Percentiles rank a stretch among this genome's conserved stretches.
These are phyloP conservation scores for Jacaranda mimosifolia DNA, from an alignment of 257 asterid genomes.

Conservation along the genomic window DNA sequence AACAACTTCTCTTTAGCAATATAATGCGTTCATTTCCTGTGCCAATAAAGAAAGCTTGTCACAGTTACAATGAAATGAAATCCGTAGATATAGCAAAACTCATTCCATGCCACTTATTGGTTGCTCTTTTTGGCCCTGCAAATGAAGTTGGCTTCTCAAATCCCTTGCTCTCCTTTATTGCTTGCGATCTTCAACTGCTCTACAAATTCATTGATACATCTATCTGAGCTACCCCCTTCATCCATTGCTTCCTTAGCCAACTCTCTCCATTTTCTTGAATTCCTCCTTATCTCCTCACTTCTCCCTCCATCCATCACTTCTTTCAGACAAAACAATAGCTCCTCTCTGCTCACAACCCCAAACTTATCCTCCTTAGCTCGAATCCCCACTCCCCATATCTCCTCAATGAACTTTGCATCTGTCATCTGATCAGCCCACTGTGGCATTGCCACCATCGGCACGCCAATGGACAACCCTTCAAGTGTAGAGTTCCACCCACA, in stretches of 20 bases:
- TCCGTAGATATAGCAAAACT: too few species aligned
- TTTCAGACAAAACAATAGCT: slow-evolving; percentile 52
- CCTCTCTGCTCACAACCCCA: slow-evolving; percentile 61
- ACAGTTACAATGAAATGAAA: too few species aligned
- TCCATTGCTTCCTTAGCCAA: slow-evolving; percentile 57
- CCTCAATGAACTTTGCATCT: slow-evolving; percentile 70
- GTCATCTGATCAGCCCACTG: slow-evolving; percentile 80
- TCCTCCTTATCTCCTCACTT: slow-evolving; percentile 52
- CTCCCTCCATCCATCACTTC: slow-evolving; percentile 61
- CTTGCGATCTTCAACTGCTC: slow-evolving; percentile 27
- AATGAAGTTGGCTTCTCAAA: not conserved
- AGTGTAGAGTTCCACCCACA: slow-evolving; percentile 79
- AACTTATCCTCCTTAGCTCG: slow-evolving; percentile 63
- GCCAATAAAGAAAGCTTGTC: too few species aligned
- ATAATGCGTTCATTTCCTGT: too few species aligned
- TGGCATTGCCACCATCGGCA: slow-evolving; percentile 73
- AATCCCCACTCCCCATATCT: slow-evolving; percentile 66
- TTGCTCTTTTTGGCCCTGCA: not conserved
- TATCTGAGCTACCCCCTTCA: slow-evolving; percentile 71
- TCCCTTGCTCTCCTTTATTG: not conserved
- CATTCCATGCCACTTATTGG: too few species aligned
- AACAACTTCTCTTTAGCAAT: too few species aligned
- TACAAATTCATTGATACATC: slow-evolving; percentile 58
- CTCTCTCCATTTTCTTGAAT: slow-evolving; percentile 59
- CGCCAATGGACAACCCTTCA: slow-evolving; percentile 65